Percentiles rank a stretch among this genome's conserved stretches.
phyloP scores from a whole-genome alignment of 2,329 filamentous ascomycete genomes.

The Microcyclosporella mali region DNA sequence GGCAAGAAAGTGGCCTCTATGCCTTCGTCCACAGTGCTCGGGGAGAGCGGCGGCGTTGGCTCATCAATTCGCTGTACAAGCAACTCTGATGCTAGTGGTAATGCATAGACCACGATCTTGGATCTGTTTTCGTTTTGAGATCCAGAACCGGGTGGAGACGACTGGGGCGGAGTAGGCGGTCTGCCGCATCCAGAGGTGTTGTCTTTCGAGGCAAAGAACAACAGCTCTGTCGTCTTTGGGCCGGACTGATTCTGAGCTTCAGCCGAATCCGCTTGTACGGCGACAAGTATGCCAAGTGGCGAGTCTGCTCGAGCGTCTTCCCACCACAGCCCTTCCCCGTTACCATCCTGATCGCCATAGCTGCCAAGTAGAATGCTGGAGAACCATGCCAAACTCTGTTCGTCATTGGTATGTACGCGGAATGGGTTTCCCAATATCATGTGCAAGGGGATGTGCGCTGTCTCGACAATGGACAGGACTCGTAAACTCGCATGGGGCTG shows the following conservation, averaged over 20 bases:
- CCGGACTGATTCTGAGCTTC: background rate
- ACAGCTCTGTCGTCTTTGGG: slow-evolving; percentile 36
- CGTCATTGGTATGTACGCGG: slow-evolving; percentile 4
- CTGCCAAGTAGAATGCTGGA: slow-evolving; percentile 12
- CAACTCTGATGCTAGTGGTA: slow-evolving; percentile 41
- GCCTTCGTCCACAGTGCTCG: slow-evolving; percentile 7
- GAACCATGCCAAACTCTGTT: slow-evolving; percentile 19
- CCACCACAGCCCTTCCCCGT: slow-evolving; percentile 12
- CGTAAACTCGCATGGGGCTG: slow-evolving; percentile 1
- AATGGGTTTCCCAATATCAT: slow-evolving; percentile 8
- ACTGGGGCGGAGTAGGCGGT: slow-evolving; percentile 32
- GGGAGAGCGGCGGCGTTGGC: slow-evolving; percentile 25
- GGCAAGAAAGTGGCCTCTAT: slow-evolving; percentile 18
- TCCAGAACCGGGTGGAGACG: slow-evolving; percentile 18
- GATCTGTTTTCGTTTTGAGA: background rate
- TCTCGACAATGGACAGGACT: slow-evolving; percentile 18
- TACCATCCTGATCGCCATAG: slow-evolving; percentile 1
- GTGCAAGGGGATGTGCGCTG: slow-evolving; percentile 14
- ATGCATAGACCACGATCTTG: slow-evolving; percentile 33
- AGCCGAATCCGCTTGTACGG: slow-evolving; percentile 1
- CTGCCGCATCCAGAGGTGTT: slow-evolving; percentile 8
- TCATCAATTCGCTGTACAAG: slow-evolving; percentile 14
- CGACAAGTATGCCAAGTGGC: slow-evolving; percentile 15
- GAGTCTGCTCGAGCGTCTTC: slow-evolving; percentile 15
- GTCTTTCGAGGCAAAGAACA: slow-evolving; percentile 40